Base-by-base conservation (phyloP, 768 basidiomycete species). In the Tylopilus sp. region DNA sequence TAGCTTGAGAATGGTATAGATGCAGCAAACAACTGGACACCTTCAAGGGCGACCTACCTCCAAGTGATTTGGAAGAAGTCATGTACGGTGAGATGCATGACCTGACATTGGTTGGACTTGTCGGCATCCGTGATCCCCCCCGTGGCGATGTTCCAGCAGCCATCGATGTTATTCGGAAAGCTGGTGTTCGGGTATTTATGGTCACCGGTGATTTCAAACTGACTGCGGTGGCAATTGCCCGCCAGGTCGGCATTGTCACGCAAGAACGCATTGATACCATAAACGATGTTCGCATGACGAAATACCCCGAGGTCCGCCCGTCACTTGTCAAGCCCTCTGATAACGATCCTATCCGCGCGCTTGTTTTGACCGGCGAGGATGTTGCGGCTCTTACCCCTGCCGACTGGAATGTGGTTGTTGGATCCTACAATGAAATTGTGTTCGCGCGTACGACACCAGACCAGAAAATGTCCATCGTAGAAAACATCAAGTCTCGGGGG, bases 401-500 rank as follows among this genome's bases (percentile, higher is more conserved):
- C 6, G 75, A 78, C 41, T 79, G 77, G 77, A 66, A 78, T 45
- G 57, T 64, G 17, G 50, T 76, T 7, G 53, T 74, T 29, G 72
- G 73, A 11, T 46, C 59, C 1, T 77, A 77, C 52, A 70, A 68
- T 13, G 71, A 76, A 47, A 70, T 82, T 30, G 80, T 78, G 2
- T 82, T 83, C 42, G 79, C 80, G 0, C 70, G 82, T 16, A 82
- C 78, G 3, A 78, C 78, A 0, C 81, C 81, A 4, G 78, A 82
- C 56, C 80, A 82, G 63, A 83, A 83, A 59, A 71, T 84, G 56
- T 67, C 74, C 14, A 84, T 84, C 53, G 80, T 84, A 17, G 76
- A 78, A 53, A 75, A 78, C 28, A 72, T 81, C 57, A 79, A 82
- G 48, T 60, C 66, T 5, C 68, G 79, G 2, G 77, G 74, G 5